A percentile compares a stretch with the other conserved stretches of the same genome.
Conservation (phyloP, 1,284 basidiomycete genomes). For the Apiotrichum laibachii region DNA sequence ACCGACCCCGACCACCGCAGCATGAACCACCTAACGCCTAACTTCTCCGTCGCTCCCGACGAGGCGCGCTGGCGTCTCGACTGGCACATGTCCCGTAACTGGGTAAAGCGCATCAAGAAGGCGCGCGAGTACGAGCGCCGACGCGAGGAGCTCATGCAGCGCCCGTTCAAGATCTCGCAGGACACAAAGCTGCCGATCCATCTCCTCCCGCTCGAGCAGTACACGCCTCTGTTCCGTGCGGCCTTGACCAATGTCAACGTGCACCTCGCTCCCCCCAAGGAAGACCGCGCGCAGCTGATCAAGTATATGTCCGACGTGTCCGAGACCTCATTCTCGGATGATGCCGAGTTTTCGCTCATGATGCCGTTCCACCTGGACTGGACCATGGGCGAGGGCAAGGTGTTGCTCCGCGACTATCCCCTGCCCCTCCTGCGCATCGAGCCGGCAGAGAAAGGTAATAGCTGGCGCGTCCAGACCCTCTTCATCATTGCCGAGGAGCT, state of each 20-base stretch:
- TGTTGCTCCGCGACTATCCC: conserved; percentile 71
- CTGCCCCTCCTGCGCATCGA: conserved; percentile 56
- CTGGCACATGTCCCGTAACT: conserved; percentile 72
- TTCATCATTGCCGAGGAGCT: conserved; percentile 89
- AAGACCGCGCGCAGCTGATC: conserved; percentile 54
- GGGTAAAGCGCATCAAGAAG: conserved; percentile 61
- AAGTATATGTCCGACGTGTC: conserved; percentile 54
- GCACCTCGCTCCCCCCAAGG: conserved; percentile 59
- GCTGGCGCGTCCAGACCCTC: conserved; percentile 62
- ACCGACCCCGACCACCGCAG: conserved; percentile 23
- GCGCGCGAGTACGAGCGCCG: conserved; percentile 53
- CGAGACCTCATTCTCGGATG: conserved; percentile 59
- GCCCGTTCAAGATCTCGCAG: conserved; percentile 36
- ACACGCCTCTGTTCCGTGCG: conserved; percentile 73
- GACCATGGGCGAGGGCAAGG: conserved; percentile 62
- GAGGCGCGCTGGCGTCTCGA: conserved; percentile 74
- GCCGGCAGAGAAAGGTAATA: conserved; percentile 14
- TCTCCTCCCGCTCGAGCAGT: conserved; percentile 52
- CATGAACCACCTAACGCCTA: conserved; percentile 27
- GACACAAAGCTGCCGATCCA: conserved; percentile 52
- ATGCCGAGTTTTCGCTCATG: conserved; percentile 73
- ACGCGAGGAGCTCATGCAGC: conserved; percentile 47
- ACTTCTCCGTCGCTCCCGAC: conserved; percentile 60
- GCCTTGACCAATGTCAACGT: conserved; percentile 63
- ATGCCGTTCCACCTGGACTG: conserved; percentile 78